Conservation (phyloP, 208 protist genomes). For the Wallacemonas sp. region DNA sequence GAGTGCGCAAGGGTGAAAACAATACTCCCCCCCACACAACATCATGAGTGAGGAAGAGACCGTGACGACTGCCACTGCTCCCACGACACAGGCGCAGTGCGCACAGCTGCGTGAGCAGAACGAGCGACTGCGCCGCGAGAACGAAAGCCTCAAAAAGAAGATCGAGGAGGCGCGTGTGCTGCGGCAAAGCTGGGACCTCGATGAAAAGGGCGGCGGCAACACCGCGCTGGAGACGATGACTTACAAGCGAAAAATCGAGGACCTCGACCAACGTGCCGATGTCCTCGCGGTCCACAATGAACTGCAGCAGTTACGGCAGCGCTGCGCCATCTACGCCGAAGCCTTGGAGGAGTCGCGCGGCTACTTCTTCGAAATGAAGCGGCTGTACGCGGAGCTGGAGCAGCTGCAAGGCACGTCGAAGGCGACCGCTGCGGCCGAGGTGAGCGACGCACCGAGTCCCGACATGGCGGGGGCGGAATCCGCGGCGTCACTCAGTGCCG, state of each 20-base stretch:
- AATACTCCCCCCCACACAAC: too few relatives aligned
- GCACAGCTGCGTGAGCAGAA: conserved; percentile 40
- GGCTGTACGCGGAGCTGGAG: conserved; percentile 64
- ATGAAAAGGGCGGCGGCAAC: conserved; percentile 30
- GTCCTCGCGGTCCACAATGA: conserved; percentile 60
- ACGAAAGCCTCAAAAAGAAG: conserved; percentile 38
- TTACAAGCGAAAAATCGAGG: conserved; percentile 30
- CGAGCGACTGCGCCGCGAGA: conserved; percentile 44
- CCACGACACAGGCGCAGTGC: conserved; percentile 14
- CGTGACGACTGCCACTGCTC: neutral
- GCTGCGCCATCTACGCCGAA: conserved; percentile 67
- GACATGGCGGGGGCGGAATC: neutral
- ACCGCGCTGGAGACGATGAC: conserved; percentile 25
- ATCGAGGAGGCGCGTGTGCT: conserved; percentile 34
- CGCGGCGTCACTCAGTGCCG: neutral
- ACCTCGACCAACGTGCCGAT: conserved; percentile 32
- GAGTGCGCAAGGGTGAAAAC: too few relatives aligned
- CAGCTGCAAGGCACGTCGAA: conserved; percentile 8
- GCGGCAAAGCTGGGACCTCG: conserved; percentile 34
- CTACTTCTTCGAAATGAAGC: conserved; percentile 79
- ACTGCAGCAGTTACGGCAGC: conserved; percentile 48
- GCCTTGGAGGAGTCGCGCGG: conserved; percentile 66
- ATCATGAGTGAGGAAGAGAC: conserved; percentile 1
- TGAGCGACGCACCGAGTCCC: neutral
- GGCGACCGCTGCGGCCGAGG: neutral